Evolutionary conservation across 2,329 filamentous ascomycete genomes (phyloP), one percentile per base, ranked within the genome.

Genomic region (Sporothrix mexicana): DNA sequence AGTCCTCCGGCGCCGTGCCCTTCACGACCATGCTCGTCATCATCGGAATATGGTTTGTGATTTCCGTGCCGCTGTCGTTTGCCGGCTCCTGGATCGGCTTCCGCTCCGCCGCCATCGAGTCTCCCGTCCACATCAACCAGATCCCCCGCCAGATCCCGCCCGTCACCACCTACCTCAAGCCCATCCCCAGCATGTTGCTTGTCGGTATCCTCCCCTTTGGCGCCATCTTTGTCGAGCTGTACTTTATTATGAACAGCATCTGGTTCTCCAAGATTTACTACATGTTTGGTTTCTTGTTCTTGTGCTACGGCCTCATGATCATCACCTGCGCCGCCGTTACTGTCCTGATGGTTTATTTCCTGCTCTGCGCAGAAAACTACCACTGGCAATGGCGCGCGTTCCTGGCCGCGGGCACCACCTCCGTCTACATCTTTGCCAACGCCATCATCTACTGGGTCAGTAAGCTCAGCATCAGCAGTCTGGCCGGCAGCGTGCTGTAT

Each of bases 191-290:
- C 76, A 95, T 97, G 88, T 87, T 98, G 17, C 88, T 98, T 25
- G 95, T 97, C 30, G 96, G 96, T 70, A 91, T 98, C 69, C 87
- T 98, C 36, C 96, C 96, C 0, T 99, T 99, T 78, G 94, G 93
- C 64, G 95, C 96, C 75, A 98, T 99, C 80, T 98, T 98, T 77
- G 95, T 98, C 64, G 96, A 99, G 84, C 90, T 99, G 2, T 98
- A 97, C 87, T 98, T 98, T 83, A 98, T 99, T 85, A 97, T 99
- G 93, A 97, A 92, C 83, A 97, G 93, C 36, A 95, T 99, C 80
- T 99, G 96, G 96, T 97, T 97, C 83, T 95, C 92, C 85, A 94
- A 96, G 83, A 96, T 99, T 77, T 99, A 99, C 87, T 99, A 99
- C 88, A 99, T 99, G 96, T 99, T 99, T 79, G 96, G 96, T 25